phyloP scores from a whole-genome alignment of 2,329 filamentous ascomycete species.

The Hymenoscyphus fraxineus region DNA sequence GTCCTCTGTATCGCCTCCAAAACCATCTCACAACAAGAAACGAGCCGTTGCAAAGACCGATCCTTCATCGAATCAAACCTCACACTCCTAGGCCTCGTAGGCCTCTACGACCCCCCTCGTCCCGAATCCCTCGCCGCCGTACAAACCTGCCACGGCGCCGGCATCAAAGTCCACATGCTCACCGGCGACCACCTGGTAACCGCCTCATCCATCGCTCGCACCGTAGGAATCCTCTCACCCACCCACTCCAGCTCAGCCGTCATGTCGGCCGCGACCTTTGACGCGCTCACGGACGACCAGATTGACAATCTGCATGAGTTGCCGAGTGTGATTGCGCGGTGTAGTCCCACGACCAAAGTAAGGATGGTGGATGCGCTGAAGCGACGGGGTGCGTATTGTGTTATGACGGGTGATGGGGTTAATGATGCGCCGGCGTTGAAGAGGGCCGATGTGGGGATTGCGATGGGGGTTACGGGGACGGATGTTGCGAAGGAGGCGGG shows the following conservation, averaged over 20 bases:
- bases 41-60: neutral
- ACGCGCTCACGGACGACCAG: constrained; percentile 69
- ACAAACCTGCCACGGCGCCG: constrained; percentile 59
- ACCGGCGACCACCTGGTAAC: constrained; percentile 80
- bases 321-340: constrained; percentile 78
- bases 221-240: constrained; percentile 63
- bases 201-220: constrained; percentile 70
- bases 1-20: constrained; percentile 63
- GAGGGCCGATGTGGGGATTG: constrained; percentile 65
- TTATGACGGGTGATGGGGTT: constrained; percentile 46
- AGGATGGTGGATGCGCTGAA: constrained; percentile 88
- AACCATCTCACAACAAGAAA: constrained; percentile 5
- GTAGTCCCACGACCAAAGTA: constrained; percentile 81
- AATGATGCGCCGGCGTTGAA: constrained; percentile 52
- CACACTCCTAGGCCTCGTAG: constrained; percentile 66
- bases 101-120: constrained; percentile 55
- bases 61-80: constrained; percentile 43
- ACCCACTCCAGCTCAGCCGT: constrained; percentile 61
- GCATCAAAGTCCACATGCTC: constrained; percentile 74
- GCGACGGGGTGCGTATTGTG: constrained; percentile 64
- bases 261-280: constrained; percentile 74
- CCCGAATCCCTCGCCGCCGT: constrained; percentile 55
- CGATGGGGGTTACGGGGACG: constrained; percentile 56
- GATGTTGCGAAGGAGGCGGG: constrained; percentile 59
- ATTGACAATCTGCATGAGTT: constrained; percentile 73